Base-by-base conservation (phyloP, 2,329 filamentous ascomycete genomes). In the Aspergillus brunneoviolaceus region DNA sequence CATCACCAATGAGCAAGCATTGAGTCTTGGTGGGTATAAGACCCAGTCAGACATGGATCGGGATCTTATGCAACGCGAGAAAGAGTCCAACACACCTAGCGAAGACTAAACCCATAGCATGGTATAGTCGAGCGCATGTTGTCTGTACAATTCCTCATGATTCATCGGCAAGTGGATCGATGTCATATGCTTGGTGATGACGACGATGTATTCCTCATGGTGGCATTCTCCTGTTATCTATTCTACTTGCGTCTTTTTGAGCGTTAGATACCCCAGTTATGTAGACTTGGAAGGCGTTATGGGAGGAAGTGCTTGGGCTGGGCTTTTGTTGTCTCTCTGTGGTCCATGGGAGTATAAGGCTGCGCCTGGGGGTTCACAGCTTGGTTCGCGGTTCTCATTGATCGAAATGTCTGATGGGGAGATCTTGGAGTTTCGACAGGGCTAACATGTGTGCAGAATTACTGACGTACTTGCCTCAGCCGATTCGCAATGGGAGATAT, bases 21-120 rank as follows among this genome's bases (percentile, higher is more conserved):
- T 74, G 45, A 69, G 62, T 25, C 64, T 74, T 49, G 71, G 69
- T n/a, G 70, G 70, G 11, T 76, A 75, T 60, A 65, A 68, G 35
- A 66, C 59, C 23, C 65, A 71, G 53, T 67, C 69, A 51, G 67
- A 71, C 42, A 75, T 75, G 72, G 70, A 74, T 49, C 66, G 63
- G 54, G 73, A 75, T 51, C 64, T 75, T 12, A 57, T 61, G 2
- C 45, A 54, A 14, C 64, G 69, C 31, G 69, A 71, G 60, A 70
- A 68, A 59, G 63, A 55, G 25, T 39, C 67, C 19, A 54, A 51
- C 39, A 11, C 47, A 21, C n/a, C 55, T 42, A 54, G 45, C 25
- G 33, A 58, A 59, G 49, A 33, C 53, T 57, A 60, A 48, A 21
- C 35, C 29, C 35, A 49, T 35, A 19, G 27, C 16, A 9, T n/a